phyloP scores from a whole-genome alignment of 2,329 filamentous ascomycete species.

The Fusarium coffeatum region DNA sequence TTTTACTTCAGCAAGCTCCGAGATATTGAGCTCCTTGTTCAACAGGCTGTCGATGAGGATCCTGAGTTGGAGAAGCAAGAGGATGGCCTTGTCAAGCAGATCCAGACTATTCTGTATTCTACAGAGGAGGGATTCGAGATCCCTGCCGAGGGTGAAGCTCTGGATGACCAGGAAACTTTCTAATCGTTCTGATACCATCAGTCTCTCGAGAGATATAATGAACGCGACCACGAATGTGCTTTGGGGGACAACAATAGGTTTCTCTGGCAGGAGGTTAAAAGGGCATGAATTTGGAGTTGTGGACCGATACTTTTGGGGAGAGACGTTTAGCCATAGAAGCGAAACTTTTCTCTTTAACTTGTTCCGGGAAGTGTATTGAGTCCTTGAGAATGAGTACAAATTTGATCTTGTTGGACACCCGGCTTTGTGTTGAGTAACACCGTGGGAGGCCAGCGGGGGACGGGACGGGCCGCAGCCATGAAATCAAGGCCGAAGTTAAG shows the following conservation, averaged over 20 bases:
- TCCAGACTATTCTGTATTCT: constrained; percentile 96
- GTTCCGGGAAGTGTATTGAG: constrained; percentile 31
- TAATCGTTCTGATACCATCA: constrained; percentile 51
- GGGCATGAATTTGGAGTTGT: constrained; percentile 45
- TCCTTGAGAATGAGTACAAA: constrained; percentile 26
- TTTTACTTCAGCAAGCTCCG: constrained; percentile 99
- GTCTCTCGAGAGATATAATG: constrained; percentile 38
- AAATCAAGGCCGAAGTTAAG: constrained; percentile 11
- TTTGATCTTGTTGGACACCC: constrained; percentile 38
- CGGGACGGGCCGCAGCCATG: constrained; percentile 30
- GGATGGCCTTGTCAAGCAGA: constrained; percentile 90
- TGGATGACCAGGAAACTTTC: constrained; percentile 85
- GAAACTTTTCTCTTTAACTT: constrained; percentile 37
- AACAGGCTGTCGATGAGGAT: constrained; percentile 91
- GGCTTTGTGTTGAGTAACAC: constrained; percentile 8
- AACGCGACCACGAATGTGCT: constrained; percentile 46
- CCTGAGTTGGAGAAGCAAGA: constrained; percentile 95
- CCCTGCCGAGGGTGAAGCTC: constrained; percentile 77
- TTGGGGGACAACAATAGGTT: constrained; percentile 27
- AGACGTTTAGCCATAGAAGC: constrained; percentile 43
- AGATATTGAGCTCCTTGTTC: constrained; percentile 94
- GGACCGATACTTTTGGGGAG: constrained; percentile 39
- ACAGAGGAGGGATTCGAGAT: constrained; percentile 96
- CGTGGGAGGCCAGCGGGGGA: background rate
- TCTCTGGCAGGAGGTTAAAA: constrained; percentile 36